Conservation (phyloP, 805 yeast species). For the Kuraishia ogatae region DNA sequence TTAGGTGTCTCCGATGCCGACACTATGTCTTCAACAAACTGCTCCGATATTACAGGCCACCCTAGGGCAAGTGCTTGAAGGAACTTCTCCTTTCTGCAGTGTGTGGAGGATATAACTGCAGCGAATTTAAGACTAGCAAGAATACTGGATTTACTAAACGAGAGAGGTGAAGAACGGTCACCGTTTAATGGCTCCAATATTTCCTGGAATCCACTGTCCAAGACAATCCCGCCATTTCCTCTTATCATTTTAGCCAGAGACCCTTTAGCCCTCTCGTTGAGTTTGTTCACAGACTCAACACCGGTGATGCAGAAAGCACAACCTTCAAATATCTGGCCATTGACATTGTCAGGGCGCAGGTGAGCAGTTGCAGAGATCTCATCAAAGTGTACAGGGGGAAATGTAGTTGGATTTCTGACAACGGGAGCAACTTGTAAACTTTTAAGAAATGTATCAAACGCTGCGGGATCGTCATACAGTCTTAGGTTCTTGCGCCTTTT, state of each 20-base stretch:
- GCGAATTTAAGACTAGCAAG: slow-evolving; percentile 36
- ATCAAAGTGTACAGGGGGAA: too few relatives aligned
- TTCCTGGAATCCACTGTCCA: slow-evolving; percentile 27
- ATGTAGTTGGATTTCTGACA: background rate
- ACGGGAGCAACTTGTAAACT: background rate
- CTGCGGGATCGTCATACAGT: slow-evolving; percentile 9
- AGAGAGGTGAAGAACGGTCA: slow-evolving; percentile 2
- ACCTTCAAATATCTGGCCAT: slow-evolving; percentile 1
- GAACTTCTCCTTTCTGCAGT: slow-evolving; percentile 64
- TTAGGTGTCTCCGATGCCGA: slow-evolving; percentile 5
- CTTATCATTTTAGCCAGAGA: background rate
- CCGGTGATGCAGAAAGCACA: slow-evolving; percentile 3
- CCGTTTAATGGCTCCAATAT: slow-evolving; percentile 9
- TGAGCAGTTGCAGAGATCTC: too few relatives aligned
- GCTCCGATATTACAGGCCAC: slow-evolving; percentile 72
- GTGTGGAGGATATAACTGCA: slow-evolving; percentile 53
- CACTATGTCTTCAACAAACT: slow-evolving; percentile 45
- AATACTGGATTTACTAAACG: background rate
- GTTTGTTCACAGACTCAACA: background rate
- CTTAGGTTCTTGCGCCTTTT: slow-evolving; percentile 2
- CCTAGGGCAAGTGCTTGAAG: slow-evolving; percentile 71
- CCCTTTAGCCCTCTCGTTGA: background rate
- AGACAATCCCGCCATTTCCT: slow-evolving; percentile 20
- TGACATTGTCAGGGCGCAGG: background rate
- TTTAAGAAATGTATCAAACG: slow-evolving; percentile 7